A percentile compares a stretch with the other conserved stretches of the same genome.
Conservation (phyloP, 140 eudicot genomes). For the Stevia rebaudiana region DNA sequence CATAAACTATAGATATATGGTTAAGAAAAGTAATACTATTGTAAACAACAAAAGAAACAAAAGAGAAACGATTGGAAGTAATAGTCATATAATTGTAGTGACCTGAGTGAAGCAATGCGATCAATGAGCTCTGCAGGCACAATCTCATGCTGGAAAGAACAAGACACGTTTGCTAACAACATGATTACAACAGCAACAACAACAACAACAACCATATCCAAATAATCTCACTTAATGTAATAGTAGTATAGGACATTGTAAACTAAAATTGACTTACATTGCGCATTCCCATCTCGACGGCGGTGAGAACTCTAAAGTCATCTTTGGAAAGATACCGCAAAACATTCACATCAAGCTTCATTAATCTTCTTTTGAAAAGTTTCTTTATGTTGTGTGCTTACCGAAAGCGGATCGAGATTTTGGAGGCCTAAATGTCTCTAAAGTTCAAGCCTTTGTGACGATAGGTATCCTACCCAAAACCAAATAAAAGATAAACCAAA, state of each 20-base stretch:
- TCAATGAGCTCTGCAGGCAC: slow-evolving; percentile 82
- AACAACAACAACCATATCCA: too few relatives aligned
- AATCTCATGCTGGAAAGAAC: slow-evolving; percentile 73
- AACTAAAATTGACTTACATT: slow-evolving; percentile 40
- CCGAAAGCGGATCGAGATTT: not conserved
- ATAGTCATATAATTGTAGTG: not conserved
- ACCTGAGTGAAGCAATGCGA: slow-evolving; percentile 93
- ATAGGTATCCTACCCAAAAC: too few relatives aligned
- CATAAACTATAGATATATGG: not conserved
- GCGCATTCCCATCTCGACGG: slow-evolving; percentile 99
- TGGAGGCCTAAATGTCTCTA: not conserved
- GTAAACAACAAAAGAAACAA: not conserved
- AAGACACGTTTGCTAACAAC: not conserved
- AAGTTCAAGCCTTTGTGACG: not conserved
- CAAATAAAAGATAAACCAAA: too few relatives aligned
- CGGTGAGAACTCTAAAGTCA: slow-evolving; percentile 89
- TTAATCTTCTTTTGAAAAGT: slow-evolving; percentile 18
- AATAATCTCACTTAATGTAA: too few relatives aligned
- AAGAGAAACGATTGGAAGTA: not conserved
- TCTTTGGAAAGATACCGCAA: slow-evolving; percentile 87
- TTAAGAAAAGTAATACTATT: not conserved
- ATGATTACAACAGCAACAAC: not conserved
- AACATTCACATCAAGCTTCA: slow-evolving; percentile 87
- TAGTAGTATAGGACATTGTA: not conserved
- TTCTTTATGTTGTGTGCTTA: not conserved